Percentiles rank a stretch among this genome's conserved stretches.
Evolutionary conservation across 1,284 basidiomycete genomes (phyloP).

Genomic region (Sparassis latifolia): DNA sequence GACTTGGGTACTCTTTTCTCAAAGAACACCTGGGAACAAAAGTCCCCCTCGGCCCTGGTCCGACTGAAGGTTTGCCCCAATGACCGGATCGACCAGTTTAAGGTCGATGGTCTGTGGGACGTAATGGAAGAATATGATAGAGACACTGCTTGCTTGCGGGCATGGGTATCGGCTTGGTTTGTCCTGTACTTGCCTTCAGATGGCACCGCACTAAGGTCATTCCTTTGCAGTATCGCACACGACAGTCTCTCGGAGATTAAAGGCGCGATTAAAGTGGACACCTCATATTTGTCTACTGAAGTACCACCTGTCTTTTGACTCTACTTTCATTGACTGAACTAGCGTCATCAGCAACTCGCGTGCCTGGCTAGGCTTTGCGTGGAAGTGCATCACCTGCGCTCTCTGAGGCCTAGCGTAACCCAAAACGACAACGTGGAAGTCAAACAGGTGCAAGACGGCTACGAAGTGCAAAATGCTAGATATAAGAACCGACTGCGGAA

Average conservation of each 20-base stretch:
- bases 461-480: conserved; percentile 12
- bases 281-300: background rate
- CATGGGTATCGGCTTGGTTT: conserved; percentile 3
- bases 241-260: background rate
- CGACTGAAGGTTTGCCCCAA: no score
- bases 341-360: conserved; percentile 6
- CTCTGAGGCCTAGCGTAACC: conserved; percentile 15
- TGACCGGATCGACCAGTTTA: no score
- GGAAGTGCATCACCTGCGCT: conserved; percentile 14
- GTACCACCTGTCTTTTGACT: no score
- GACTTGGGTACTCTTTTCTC: no score
- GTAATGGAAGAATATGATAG: no score
- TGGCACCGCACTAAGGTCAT: background rate
- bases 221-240: background rate
- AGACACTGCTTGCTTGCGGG: background rate
- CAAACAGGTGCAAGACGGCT: conserved; percentile 3
- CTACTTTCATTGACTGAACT: no score
- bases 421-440: conserved; percentile 18
- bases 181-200: background rate
- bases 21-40: no score
- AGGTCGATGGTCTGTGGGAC: no score
- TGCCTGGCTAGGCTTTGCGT: conserved; percentile 11
- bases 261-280: background rate
- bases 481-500: conserved; percentile 16
- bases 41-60: no score